A percentile compares a stretch with the other conserved stretches of the same genome.
phyloP scores from a whole-genome alignment of 2,329 filamentous ascomycete genomes.

The Sclerotinia trifoliorum region DNA sequence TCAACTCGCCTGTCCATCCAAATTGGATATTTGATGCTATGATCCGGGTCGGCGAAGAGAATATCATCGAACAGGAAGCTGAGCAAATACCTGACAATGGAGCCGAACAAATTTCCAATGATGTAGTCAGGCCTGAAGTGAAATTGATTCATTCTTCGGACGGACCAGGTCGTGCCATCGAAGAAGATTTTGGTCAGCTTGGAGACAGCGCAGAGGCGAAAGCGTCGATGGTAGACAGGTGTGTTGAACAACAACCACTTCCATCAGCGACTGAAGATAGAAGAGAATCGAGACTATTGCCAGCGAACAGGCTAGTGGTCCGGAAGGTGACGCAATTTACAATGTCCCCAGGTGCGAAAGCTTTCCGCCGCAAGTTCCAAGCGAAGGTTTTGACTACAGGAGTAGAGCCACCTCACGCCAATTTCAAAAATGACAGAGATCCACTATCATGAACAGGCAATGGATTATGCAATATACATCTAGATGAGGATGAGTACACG shows the following conservation, averaged over 20 bases:
- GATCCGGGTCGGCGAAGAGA: constrained; percentile 1
- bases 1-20: constrained; percentile 19
- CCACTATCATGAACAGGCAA: background rate
- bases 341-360: background rate
- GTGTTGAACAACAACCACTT: background rate
- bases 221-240: background rate
- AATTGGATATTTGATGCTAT: constrained; percentile 21
- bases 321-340: background rate
- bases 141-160: background rate
- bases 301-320: background rate
- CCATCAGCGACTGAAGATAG: background rate
- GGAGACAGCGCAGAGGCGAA: background rate
- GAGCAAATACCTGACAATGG: background rate
- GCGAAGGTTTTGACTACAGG: too few relatives aligned
- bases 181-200: background rate
- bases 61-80: constrained; percentile 1
- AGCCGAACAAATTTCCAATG: background rate
- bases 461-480: background rate
- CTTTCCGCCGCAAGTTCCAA: background rate
- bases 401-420: background rate
- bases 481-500: background rate
- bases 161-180: background rate
- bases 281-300: background rate
- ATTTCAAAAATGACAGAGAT: background rate
- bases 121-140: background rate